Evolutionary conservation across 495 filamentous ascomycete species (phyloP).

Genomic region (Penicillium verhagenii): DNA sequence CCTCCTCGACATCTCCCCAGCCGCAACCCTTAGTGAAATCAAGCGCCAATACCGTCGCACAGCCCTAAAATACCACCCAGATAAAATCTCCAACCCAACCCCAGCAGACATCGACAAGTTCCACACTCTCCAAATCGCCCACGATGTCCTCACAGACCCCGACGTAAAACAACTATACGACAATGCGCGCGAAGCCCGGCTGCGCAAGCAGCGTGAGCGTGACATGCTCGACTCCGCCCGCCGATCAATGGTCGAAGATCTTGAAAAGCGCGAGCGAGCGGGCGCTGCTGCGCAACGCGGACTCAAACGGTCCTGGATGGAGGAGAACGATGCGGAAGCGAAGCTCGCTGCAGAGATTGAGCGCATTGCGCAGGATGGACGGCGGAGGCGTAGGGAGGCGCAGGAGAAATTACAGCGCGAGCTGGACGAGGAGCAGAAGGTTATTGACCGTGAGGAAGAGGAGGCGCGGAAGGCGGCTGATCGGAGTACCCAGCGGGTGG

Average conservation of each 20-base stretch:
- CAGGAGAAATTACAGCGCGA: slow-evolving; percentile 49
- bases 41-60: slow-evolving; percentile 85
- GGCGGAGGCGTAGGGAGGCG: slow-evolving; percentile 49
- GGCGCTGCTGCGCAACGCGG: slow-evolving; percentile 37
- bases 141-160: slow-evolving; percentile 68
- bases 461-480: slow-evolving; percentile 32
- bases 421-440: slow-evolving; percentile 49
- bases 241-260: slow-evolving; percentile 72
- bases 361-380: slow-evolving; percentile 63
- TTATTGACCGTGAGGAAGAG: slow-evolving; percentile 36
- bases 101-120: slow-evolving; percentile 65
- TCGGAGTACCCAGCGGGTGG: slow-evolving; percentile 36
- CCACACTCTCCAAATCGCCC: slow-evolving; percentile 68
- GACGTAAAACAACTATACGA: slow-evolving; percentile 65
- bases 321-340: slow-evolving; percentile 54
- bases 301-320: slow-evolving; percentile 47
- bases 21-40: slow-evolving; percentile 68
- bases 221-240: slow-evolving; percentile 66
- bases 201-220: slow-evolving; percentile 60
- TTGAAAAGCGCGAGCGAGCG: slow-evolving; percentile 61
- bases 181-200: slow-evolving; percentile 60
- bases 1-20: slow-evolving; percentile 66
- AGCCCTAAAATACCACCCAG: slow-evolving; percentile 87
- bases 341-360: slow-evolving; percentile 59
- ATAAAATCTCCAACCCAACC: slow-evolving; percentile 64